phyloP scores from a whole-genome alignment of 441 rosid genomes.

The Lagerstroemia fauriei region DNA sequence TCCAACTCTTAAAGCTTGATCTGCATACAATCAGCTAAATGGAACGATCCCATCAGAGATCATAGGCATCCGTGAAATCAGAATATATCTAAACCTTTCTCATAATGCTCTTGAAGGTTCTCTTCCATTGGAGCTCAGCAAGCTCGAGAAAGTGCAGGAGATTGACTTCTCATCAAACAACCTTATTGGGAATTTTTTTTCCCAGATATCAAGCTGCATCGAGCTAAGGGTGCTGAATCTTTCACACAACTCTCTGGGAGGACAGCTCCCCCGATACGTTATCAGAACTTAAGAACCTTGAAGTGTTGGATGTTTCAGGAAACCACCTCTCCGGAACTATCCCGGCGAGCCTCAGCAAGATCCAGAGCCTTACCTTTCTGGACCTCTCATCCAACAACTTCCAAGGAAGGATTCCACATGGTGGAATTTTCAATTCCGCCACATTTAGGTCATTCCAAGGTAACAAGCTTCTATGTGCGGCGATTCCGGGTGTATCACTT shows the following conservation, averaged over 20 bases:
- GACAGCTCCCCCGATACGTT: constrained; percentile 42
- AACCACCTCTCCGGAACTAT: constrained; percentile 40
- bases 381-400: constrained; percentile 40
- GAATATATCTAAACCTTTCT: constrained; percentile 39
- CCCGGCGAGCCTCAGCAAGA: constrained; percentile 37
- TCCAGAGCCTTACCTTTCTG: constrained; percentile 33
- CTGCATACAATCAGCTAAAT: constrained; percentile 37
- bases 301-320: constrained; percentile 37
- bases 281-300: constrained; percentile 37
- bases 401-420: constrained; percentile 39
- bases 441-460: constrained; percentile 38
- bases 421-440: constrained; percentile 37
- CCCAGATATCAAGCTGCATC: constrained; percentile 39
- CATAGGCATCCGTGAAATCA: constrained; percentile 35
- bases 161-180: constrained; percentile 42
- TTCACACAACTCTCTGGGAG: constrained; percentile 39
- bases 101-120: constrained; percentile 43
- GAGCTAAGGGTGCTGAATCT: constrained; percentile 34
- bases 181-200: constrained; percentile 37
- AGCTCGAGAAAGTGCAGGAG: constrained; percentile 42
- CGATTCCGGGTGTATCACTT: constrained; percentile 8
- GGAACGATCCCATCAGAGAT: constrained; percentile 42
- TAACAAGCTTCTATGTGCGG: constrained; percentile 41
- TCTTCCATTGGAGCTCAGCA: constrained; percentile 45
- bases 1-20: constrained; percentile 35